Percentiles rank a stretch among this genome's conserved stretches.
Evolutionary conservation across 805 yeast species (phyloP).

Genomic region (Metschnikowia bowlesiae): DNA sequence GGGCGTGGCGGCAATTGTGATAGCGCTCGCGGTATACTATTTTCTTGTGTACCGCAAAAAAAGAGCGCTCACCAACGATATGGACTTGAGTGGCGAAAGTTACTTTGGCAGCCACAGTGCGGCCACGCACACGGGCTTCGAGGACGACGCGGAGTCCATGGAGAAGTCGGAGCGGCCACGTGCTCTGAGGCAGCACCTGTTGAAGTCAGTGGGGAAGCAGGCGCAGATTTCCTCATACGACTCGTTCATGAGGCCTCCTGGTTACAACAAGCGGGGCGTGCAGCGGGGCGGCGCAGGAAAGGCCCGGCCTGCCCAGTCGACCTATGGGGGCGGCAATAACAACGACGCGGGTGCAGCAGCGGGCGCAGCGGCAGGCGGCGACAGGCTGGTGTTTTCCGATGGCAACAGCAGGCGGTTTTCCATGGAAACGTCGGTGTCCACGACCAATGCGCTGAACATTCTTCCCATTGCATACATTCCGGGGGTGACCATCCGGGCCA

Average conservation of each 20-base stretch:
- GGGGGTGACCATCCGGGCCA: conserved; percentile 71
- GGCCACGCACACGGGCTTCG: conserved; percentile 3
- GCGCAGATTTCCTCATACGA: conserved; percentile 38
- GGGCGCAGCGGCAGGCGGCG: background rate
- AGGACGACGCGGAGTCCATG: conserved; percentile 4
- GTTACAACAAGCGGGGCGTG: conserved; percentile 9
- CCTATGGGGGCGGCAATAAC: background rate
- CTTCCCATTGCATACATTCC: conserved; percentile 93
- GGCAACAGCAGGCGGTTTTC: conserved; percentile 26
- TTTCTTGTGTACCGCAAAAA: conserved; percentile 30
- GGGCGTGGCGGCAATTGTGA: conserved; percentile 45
- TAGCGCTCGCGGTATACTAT: conserved; percentile 33
- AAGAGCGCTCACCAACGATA: conserved; percentile 27
- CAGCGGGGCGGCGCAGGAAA: conserved; percentile 1
- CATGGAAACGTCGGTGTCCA: conserved; percentile 57
- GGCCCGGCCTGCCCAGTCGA: background rate
- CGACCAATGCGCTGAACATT: conserved; percentile 80
- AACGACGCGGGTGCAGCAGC: background rate
- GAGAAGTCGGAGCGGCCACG: conserved; percentile 11
- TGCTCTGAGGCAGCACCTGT: conserved; percentile 6
- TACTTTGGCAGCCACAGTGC: conserved; percentile 7
- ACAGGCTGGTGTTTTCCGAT: conserved; percentile 4
- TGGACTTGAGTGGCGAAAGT: conserved; percentile 12
- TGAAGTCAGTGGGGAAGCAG: conserved; percentile 7
- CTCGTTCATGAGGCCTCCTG: conserved; percentile 40